phyloP scores from a whole-genome alignment of 257 asterid species.

The Ballota nigra region DNA sequence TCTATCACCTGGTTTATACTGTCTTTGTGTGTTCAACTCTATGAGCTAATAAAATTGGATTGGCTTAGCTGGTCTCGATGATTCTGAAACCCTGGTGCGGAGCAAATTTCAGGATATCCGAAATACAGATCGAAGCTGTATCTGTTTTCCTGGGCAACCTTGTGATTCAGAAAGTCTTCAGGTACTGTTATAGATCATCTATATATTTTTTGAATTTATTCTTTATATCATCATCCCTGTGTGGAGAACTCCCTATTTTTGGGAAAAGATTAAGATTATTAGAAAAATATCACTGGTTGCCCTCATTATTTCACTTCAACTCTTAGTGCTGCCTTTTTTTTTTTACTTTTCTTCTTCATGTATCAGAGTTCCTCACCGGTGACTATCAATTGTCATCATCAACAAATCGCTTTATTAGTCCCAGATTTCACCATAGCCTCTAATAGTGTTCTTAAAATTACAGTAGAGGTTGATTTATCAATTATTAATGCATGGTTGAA shows the following conservation, averaged over 20 bases:
- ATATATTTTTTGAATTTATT: constrained; percentile 4
- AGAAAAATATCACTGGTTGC: background rate
- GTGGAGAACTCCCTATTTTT: background rate
- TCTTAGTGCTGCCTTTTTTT: background rate
- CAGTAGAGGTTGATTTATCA: no score
- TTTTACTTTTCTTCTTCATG: background rate
- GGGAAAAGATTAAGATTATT: background rate
- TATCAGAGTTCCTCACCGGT: background rate
- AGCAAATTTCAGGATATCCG: constrained; percentile 80
- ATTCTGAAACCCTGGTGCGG: constrained; percentile 67
- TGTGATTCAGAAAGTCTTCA: constrained; percentile 78
- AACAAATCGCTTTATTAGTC: no score
- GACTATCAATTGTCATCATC: no score
- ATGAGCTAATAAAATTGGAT: constrained; percentile 27
- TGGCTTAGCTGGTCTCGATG: constrained; percentile 79
- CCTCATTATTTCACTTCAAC: background rate
- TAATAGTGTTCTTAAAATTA: no score
- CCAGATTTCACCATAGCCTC: no score
- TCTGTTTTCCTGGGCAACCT: constrained; percentile 77
- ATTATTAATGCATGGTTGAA: background rate
- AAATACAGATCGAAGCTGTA: constrained; percentile 53
- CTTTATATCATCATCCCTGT: background rate
- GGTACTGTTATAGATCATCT: no score
- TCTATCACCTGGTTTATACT: constrained; percentile 25
- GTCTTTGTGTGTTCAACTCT: constrained; percentile 9